Evolutionary conservation across 1,139 yeast species (phyloP), one percentile per base, ranked within the genome.

Genomic region (Suhomyces bribrorum): DNA sequence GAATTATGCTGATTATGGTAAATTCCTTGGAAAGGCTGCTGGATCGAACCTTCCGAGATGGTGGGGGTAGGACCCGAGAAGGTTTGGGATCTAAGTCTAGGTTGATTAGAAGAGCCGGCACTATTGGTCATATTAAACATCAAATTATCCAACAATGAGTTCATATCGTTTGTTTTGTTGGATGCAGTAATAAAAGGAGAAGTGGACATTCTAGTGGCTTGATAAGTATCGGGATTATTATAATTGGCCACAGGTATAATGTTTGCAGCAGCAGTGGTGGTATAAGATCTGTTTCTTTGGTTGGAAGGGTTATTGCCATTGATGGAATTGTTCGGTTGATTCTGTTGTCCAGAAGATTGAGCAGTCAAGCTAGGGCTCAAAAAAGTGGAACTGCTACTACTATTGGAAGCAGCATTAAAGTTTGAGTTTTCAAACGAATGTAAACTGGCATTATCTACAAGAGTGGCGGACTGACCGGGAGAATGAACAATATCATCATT

Each of bases 261-360:
- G 32, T 48, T 51, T 7, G 66, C 59, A 7, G 70, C 64, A 2
- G 65, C 73, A n/a, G 69, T 64, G 11, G 80, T 72, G 3, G 81
- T 71, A 50, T 75, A 75, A 1, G 80, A 73, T 48, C 81, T 64
- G 38, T 69, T 74, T 49, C 77, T 60, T 26, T 31, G 44, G 32
- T 34, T 36, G 7, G 46, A n/a, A 37, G 43, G 29, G 36, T 15
- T 11, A 9, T 18, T 26, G 13, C 25, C 38, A 15, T 26, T 32
- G 5, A 33, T 13, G 9, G 27, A 26, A 27, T 33, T 17, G 28
- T 35, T 14, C 37, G 37, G 15, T 26, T 17, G 16, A 32, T 30
- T 14, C 7, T 9, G 34, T 22, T 15, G 42, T 3, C 46, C 28
- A 22, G 51, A 40, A 7, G 47, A 33, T 32, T 63, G 72, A 7